Conservation (phyloP, 768 basidiomycete genomes). For the Lentinula edodes region DNA sequence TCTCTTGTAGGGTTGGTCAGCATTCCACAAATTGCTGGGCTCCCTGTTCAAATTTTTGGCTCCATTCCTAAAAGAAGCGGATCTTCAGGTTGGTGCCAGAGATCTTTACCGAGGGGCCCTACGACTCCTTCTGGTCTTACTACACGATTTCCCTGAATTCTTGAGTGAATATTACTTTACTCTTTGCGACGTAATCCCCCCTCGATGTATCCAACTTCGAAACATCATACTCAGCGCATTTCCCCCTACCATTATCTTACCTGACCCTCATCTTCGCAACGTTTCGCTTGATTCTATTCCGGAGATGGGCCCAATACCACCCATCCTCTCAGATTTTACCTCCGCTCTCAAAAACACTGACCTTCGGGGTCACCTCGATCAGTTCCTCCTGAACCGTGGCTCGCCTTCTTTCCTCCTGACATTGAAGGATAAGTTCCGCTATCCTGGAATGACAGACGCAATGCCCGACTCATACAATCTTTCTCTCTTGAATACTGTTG, state of each 20-base stretch:
- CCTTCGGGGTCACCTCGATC: conserved; percentile 74
- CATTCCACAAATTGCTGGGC: conserved; percentile 91
- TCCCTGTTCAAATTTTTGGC: conserved; percentile 93
- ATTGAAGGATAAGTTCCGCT: conserved; percentile 70
- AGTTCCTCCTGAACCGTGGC: conserved; percentile 76
- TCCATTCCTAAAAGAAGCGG: conserved; percentile 82
- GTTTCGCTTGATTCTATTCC: conserved; percentile 70
- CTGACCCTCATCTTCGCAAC: conserved; percentile 80
- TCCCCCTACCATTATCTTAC: conserved; percentile 73
- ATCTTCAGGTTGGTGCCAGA: conserved; percentile 73
- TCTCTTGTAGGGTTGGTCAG: conserved; percentile 72
- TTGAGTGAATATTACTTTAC: conserved; percentile 95
- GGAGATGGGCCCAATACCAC: conserved; percentile 91
- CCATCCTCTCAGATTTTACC: conserved; percentile 87
- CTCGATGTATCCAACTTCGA: conserved; percentile 90
- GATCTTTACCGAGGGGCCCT: conserved; percentile 89
- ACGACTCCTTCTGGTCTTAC: conserved; percentile 86
- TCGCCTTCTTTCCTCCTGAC: conserved; percentile 67
- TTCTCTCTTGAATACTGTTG: conserved; percentile 86
- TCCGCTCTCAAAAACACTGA: conserved; percentile 77
- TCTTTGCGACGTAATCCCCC: conserved; percentile 89
- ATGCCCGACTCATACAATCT: conserved; percentile 72
- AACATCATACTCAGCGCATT: conserved; percentile 97
- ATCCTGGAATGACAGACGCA: conserved; percentile 39
- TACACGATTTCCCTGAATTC: conserved; percentile 99